Conservation (phyloP, 1,284 basidiomycete species). For the Salmacisia buchloeana region DNA sequence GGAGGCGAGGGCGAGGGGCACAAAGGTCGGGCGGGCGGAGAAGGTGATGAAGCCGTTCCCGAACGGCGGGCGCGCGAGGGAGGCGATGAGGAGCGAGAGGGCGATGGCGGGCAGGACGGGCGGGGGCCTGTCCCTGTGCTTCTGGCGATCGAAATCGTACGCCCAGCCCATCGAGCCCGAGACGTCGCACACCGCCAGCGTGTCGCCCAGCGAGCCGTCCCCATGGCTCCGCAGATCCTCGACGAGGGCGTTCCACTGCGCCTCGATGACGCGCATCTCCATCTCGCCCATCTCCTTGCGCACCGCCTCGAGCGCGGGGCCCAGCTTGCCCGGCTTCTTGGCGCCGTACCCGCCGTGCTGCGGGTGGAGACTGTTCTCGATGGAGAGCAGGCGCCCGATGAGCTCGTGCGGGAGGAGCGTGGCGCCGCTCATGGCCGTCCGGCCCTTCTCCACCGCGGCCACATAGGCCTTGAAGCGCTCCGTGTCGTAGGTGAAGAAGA, state of each 20-base stretch:
- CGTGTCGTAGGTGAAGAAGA: conserved; percentile 60
- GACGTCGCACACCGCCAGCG: conserved; percentile 67
- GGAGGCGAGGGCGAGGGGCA: conserved; percentile 54
- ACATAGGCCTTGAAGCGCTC: conserved; percentile 61
- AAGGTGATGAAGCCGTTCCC: conserved; percentile 65
- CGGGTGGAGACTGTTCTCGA: neutral
- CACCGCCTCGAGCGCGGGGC: neutral
- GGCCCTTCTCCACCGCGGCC: conserved; percentile 58
- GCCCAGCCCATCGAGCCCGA: conserved; percentile 64
- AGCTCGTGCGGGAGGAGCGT: conserved; percentile 62
- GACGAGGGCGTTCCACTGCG: conserved; percentile 64
- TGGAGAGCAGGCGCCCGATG: conserved; percentile 27
- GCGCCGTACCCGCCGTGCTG: too few relatives aligned
- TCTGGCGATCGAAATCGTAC: neutral
- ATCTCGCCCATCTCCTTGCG: neutral
- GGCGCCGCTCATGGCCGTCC: conserved; percentile 60
- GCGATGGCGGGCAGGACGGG: conserved; percentile 63
- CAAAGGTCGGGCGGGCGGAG: conserved; percentile 56
- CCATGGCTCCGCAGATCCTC: conserved; percentile 57
- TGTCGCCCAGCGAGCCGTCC: conserved; percentile 61
- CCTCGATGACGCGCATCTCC: conserved; percentile 54
- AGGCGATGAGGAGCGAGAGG: conserved; percentile 63
- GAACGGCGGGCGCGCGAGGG: conserved; percentile 63
- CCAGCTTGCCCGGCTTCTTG: neutral
- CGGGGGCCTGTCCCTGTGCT: conserved; percentile 3